Conservation (phyloP, 83 land plant species). For the Picea abies region DNA sequence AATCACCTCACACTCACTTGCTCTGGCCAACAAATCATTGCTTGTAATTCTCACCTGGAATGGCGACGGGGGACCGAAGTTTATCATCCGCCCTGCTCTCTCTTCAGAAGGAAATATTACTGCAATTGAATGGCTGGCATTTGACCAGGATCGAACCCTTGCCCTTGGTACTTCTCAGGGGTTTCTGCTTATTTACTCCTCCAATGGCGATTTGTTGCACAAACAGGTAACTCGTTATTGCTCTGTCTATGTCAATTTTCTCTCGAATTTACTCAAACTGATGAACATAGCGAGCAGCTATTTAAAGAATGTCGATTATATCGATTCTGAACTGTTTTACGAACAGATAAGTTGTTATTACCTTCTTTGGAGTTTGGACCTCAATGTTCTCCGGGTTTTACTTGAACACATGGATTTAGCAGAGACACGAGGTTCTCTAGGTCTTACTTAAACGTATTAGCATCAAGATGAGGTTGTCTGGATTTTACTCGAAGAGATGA, state of each 20-base stretch:
- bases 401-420: too few relatives aligned
- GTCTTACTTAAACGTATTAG: too few relatives aligned
- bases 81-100: constrained; percentile 50
- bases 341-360: too few relatives aligned
- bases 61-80: neutral
- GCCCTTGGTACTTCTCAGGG: constrained; percentile 65
- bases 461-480: too few relatives aligned
- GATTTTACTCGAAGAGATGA: too few relatives aligned
- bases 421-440: too few relatives aligned
- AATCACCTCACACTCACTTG: constrained; percentile 37
- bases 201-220: constrained; percentile 46
- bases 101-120: constrained; percentile 35
- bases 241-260: neutral
- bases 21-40: constrained; percentile 40
- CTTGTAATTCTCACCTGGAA: constrained; percentile 37
- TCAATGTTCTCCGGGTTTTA: too few relatives aligned
- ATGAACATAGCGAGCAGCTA: too few relatives aligned
- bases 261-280: neutral
- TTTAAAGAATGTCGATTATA: too few relatives aligned
- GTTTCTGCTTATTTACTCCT: constrained; percentile 50
- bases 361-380: too few relatives aligned
- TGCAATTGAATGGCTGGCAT: constrained; percentile 62
- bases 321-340: too few relatives aligned
- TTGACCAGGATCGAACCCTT: constrained; percentile 37
- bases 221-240: constrained; percentile 47